Evolutionary conservation across 306 rosid genomes (phyloP), one percentile per base, ranked within the genome.

Genomic region (Quercus glauca): DNA sequence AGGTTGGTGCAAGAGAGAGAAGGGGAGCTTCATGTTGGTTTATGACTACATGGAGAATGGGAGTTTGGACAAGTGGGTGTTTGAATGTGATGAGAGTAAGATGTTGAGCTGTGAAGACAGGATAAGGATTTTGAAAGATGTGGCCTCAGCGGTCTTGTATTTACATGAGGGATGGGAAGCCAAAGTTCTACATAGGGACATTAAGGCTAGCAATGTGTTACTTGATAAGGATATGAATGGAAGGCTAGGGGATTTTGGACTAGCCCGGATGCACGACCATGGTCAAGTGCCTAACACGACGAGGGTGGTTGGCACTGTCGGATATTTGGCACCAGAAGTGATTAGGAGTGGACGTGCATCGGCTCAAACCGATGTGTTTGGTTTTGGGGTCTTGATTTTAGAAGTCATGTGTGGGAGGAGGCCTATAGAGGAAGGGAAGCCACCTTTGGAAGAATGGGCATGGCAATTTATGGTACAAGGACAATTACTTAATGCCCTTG

Each of bases 111-210:
- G 7, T 60, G 88, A 81, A 41, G 91, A 91, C 5, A 88, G 97
- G 55, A 81, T 87, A 53, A 84, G 86, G 81, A 86, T 92, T 78
- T 8, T 94, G 72, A 94, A 86, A 79, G 88, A 94, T 76, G 95
- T 94, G 35, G 97, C 97, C 51, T 78, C 76, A 6, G 97, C 89
- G 19, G 81, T 92, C 1, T 55, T 87, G 82, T 94, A 94, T 71
- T 82, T 94, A 37, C 99, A 94, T n/a, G 99, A 94, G 19, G 97
- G 97, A 1, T 94, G 97, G 97, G 97, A 94, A 61, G 81, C 89
- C 0, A 84, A 83, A 61, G 97, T 94, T 2, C 80, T 94, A 10
- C 97, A 90, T 10, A 91, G 97, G 78, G 99, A 94, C 79, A 94
- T 94, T 14, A 94, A 94, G 76, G 97, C 97, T 3, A 91, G 97